These are phyloP conservation scores for Mycena maculata DNA, from an alignment of 768 basidiomycete genomes.

Conservation along the genomic window DNA sequence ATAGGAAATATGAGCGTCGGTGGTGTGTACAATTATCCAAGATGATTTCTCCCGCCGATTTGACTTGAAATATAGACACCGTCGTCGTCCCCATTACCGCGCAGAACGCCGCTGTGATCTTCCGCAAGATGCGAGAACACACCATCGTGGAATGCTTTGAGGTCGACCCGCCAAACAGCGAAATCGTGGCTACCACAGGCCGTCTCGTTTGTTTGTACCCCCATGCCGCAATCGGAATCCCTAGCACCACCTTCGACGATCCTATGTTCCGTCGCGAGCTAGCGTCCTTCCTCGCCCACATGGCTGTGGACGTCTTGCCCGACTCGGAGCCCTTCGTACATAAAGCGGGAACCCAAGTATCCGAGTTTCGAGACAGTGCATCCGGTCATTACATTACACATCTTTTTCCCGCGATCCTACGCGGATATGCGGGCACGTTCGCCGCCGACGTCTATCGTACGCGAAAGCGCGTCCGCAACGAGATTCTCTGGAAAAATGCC, in stretches of 20 bases:
- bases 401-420: conserved; percentile 59
- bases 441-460: conserved; percentile 43
- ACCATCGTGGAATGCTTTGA: conserved; percentile 61
- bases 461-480: conserved; percentile 58
- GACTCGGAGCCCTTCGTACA: conserved; percentile 49
- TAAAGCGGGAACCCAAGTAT: conserved; percentile 51
- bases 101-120: conserved; percentile 61
- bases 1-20: conserved; percentile 35
- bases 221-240: conserved; percentile 56
- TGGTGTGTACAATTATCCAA: conserved; percentile 35
- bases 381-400: conserved; percentile 62
- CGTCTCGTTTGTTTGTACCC: conserved; percentile 61
- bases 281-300: conserved; percentile 52
- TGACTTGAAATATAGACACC: conserved; percentile 47
- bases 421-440: conserved; percentile 47
- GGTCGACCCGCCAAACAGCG: conserved; percentile 49
- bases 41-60: neutral
- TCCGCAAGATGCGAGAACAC: conserved; percentile 42
- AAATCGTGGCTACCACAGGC: conserved; percentile 52
- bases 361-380: conserved; percentile 53
- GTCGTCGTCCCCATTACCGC: conserved; percentile 52
- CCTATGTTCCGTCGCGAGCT: conserved; percentile 50
- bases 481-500: conserved; percentile 55
- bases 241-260: conserved; percentile 43
- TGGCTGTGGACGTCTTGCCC: conserved; percentile 48